These are phyloP conservation scores for Mortierella sp. DNA, from an alignment of 371 early-diverging fungal genomes.

Conservation along the genomic window DNA sequence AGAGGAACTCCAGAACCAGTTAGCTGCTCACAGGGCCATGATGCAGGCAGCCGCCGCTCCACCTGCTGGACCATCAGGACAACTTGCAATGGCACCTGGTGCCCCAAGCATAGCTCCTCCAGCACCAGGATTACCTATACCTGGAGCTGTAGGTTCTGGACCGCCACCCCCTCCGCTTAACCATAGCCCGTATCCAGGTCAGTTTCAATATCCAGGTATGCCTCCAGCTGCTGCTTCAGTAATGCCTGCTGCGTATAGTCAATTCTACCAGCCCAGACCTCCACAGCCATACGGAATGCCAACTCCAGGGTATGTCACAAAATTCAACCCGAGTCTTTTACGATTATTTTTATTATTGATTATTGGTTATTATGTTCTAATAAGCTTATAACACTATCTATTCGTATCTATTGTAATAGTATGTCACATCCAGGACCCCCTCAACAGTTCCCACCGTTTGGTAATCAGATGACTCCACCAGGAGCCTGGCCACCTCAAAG, in stretches of 20 bases:
- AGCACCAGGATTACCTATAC: constrained; percentile 18
- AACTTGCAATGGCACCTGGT: constrained; percentile 4
- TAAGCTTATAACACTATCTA: neutral
- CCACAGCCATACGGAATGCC: constrained; percentile 44
- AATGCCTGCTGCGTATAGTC: constrained; percentile 58
- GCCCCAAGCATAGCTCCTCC: constrained; percentile 13
- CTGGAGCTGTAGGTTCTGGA: constrained; percentile 20
- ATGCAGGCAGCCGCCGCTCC: constrained; percentile 37
- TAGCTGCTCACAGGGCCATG: constrained; percentile 50
- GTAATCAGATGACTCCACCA: constrained; percentile 41
- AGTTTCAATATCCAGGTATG: constrained; percentile 57
- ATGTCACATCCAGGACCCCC: constrained; percentile 48
- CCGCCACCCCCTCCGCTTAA: constrained; percentile 30
- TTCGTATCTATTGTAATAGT: constrained; percentile 9
- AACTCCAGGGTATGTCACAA: constrained; percentile 42
- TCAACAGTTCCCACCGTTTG: constrained; percentile 43
- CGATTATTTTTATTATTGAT: neutral
- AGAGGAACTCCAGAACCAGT: constrained; percentile 49
- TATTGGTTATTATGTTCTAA: neutral
- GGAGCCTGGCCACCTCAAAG: constrained; percentile 51
- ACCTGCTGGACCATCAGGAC: constrained; percentile 8
- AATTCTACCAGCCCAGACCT: constrained; percentile 54
- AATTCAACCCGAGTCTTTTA: neutral
- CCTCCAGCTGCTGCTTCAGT: constrained; percentile 57
- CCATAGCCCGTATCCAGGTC: constrained; percentile 48